Percentiles rank a stretch among this genome's conserved stretches.
Evolutionary conservation across 441 rosid genomes (phyloP).

Genomic region (Euphorbia celastroides): DNA sequence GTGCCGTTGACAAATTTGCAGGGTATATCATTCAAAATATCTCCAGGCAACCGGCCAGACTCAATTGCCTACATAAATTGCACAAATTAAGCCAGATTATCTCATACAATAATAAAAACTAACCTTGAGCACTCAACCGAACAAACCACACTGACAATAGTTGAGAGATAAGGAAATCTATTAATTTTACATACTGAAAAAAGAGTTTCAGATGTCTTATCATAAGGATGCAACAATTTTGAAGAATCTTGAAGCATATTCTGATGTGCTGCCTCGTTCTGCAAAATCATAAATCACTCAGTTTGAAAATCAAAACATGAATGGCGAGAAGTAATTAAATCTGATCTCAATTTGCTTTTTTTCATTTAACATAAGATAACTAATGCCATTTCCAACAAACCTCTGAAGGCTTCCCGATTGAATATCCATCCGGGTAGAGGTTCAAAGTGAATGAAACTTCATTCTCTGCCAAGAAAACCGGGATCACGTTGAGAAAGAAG

Average conservation of each 20-base stretch:
- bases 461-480: conserved; percentile 40
- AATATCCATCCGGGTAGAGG: conserved; percentile 78
- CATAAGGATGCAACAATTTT: conserved; percentile 70
- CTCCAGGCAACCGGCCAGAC: conserved; percentile 85
- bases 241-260: conserved; percentile 50
- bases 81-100: conserved; percentile 11
- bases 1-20: conserved; percentile 77
- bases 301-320: conserved; percentile 14
- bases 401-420: conserved; percentile 68
- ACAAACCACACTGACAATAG: conserved; percentile 14
- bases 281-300: conserved; percentile 21
- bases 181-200: conserved; percentile 55
- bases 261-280: conserved; percentile 42
- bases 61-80: conserved; percentile 65
- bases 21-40: conserved; percentile 69
- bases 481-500: conserved; percentile 9
- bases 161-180: conserved; percentile 12
- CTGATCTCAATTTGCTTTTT: conserved; percentile 2
- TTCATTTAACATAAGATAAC: conserved; percentile 13
- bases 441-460: conserved; percentile 74
- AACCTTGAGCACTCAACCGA: neutral
- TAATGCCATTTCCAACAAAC: conserved; percentile 33
- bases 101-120: neutral
- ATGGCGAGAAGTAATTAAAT: neutral
- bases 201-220: conserved; percentile 76